phyloP scores from a whole-genome alignment of 495 filamentous ascomycete genomes.

The Trichoderma parareesei region DNA sequence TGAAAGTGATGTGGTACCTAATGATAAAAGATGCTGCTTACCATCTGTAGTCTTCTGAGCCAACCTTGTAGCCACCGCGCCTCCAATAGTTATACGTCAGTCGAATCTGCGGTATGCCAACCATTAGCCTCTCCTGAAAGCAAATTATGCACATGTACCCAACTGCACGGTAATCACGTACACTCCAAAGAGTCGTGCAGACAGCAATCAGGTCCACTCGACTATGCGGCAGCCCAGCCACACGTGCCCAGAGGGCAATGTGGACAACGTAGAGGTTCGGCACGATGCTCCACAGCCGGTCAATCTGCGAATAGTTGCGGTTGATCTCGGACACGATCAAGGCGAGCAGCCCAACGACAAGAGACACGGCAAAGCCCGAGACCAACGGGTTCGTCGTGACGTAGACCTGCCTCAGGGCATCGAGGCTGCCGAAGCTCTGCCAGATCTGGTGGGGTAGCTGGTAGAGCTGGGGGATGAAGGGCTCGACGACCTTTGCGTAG shows the following conservation, averaged over 20 bases:
- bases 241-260: conserved; percentile 69
- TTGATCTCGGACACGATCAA: conserved; percentile 73
- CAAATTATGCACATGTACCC: not conserved
- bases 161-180: conserved; percentile 34
- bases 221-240: conserved; percentile 61
- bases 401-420: conserved; percentile 59
- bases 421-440: conserved; percentile 45
- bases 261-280: conserved; percentile 87
- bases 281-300: conserved; percentile 82
- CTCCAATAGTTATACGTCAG: conserved; percentile 97
- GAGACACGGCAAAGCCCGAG: conserved; percentile 61
- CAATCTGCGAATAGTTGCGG: conserved; percentile 89
- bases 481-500: conserved; percentile 62
- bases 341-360: conserved; percentile 59
- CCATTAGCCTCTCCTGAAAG: not conserved
- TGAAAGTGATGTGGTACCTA: not conserved
- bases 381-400: conserved; percentile 81
- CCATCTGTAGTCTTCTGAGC: conserved; percentile 95
- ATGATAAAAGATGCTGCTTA: conserved; percentile 17
- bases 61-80: conserved; percentile 81
- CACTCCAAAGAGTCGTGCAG: conserved; percentile 72
- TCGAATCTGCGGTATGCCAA: conserved; percentile 43
- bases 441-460: conserved; percentile 57
- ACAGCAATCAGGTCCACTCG: conserved; percentile 65
- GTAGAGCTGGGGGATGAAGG: conserved; percentile 70